phyloP scores from a whole-genome alignment of 2,329 filamentous ascomycete species.

The Emergomyces africanus region DNA sequence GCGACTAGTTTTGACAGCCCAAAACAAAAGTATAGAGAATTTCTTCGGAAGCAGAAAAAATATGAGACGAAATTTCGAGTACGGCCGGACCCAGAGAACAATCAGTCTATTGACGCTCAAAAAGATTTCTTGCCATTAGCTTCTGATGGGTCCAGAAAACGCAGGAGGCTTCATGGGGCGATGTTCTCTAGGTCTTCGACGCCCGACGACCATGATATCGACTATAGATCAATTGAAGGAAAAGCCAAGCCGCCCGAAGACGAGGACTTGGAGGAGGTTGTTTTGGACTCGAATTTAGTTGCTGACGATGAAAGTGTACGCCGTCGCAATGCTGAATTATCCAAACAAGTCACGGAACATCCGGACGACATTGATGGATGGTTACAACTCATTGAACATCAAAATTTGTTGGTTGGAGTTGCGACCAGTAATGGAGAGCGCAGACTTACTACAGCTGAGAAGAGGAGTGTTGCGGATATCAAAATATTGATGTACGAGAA shows the following conservation, averaged over 20 bases:
- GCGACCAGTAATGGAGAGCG: slow-evolving; percentile 18
- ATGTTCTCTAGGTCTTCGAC: slow-evolving; percentile 14
- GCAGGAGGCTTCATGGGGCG: slow-evolving; percentile 22
- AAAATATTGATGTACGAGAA: slow-evolving; percentile 70
- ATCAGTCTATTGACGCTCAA: slow-evolving; percentile 12
- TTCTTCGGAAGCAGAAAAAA: slow-evolving; percentile 19
- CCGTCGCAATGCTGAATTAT: slow-evolving; percentile 41
- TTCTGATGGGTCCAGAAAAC: slow-evolving; percentile 22
- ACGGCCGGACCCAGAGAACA: slow-evolving; percentile 11
- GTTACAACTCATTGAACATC: slow-evolving; percentile 66
- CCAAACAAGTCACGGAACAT: slow-evolving; percentile 48
- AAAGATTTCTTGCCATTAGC: slow-evolving; percentile 24
- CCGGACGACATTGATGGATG: slow-evolving; percentile 60
- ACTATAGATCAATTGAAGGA: slow-evolving; percentile 54
- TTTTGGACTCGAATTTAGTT: slow-evolving; percentile 36
- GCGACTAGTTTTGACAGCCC: slow-evolving; percentile 26
- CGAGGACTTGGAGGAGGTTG: slow-evolving; percentile 37
- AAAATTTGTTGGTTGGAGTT: slow-evolving; percentile 52
- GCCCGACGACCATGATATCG: slow-evolving; percentile 39
- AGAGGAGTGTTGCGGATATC: slow-evolving; percentile 59
- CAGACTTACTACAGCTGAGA: slow-evolving; percentile 46
- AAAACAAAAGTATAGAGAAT: slow-evolving; percentile 35
- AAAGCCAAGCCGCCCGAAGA: slow-evolving; percentile 41
- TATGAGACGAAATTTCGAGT: slow-evolving; percentile 15
- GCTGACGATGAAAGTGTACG: slow-evolving; percentile 32